Evolutionary conservation across 73 alveolate species (phyloP).

Genomic region (Tetrahymena borealis): DNA sequence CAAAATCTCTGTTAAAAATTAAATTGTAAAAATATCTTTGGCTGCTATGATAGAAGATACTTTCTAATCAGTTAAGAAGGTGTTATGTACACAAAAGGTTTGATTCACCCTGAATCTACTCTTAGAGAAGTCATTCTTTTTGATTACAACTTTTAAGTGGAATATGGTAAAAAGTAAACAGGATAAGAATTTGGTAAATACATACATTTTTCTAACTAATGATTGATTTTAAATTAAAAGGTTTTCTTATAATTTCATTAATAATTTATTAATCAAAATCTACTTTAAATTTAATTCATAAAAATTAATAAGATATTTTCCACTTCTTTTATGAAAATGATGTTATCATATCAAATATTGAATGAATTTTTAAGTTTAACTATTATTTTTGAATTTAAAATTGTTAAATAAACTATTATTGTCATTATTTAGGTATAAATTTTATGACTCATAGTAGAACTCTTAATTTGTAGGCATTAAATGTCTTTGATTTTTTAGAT

Average conservation of each 20-base stretch:
- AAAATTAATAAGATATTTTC: background rate
- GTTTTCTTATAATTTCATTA: too few species aligned
- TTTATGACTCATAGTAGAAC: background rate
- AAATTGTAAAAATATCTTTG: background rate
- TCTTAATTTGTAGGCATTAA: background rate
- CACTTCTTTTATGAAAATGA: background rate
- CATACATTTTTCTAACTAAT: constrained; percentile 1
- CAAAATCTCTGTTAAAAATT: background rate
- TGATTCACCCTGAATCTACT: background rate
- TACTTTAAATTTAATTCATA: background rate
- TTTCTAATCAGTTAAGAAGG: constrained; percentile 8
- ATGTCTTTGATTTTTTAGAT: constrained; percentile 4
- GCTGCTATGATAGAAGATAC: constrained; percentile 19
- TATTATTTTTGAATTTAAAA: too few species aligned
- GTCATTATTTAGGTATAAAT: background rate
- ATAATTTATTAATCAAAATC: too few species aligned
- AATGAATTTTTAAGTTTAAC: too few species aligned
- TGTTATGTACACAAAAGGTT: constrained; percentile 15
- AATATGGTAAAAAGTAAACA: constrained; percentile 36
- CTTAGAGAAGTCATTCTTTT: constrained; percentile 42
- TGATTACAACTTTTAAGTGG: constrained; percentile 19
- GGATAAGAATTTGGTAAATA: constrained; percentile 42
- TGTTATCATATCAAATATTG: too few species aligned
- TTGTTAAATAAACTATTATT: too few species aligned
- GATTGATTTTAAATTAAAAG: background rate